Percentiles rank a stretch among this genome's conserved stretches.
Conservation (phyloP, 2,329 filamentous ascomycete genomes). For the Talaromyces sp. region DNA sequence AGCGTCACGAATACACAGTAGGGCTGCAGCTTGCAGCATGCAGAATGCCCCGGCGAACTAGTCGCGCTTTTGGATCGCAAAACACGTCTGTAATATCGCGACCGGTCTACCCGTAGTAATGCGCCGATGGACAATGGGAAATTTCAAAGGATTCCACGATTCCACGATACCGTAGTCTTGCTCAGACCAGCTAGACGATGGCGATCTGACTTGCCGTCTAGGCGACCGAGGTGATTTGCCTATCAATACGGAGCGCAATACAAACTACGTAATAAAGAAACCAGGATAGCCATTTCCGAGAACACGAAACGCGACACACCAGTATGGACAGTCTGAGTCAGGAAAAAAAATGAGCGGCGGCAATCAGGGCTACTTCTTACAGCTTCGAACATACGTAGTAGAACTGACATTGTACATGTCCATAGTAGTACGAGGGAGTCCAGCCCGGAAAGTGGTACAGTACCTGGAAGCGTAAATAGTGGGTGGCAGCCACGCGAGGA, state of each 20-base stretch:
- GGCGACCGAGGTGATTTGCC: background rate
- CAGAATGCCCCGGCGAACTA: background rate
- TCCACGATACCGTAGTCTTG: background rate
- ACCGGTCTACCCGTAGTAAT: background rate
- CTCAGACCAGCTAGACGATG: background rate
- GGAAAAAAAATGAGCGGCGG: background rate
- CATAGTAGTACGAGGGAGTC: background rate
- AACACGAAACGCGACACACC: background rate
- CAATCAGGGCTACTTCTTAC: background rate
- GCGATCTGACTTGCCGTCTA: background rate
- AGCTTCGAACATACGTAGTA: too few relatives aligned
- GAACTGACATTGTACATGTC: too few relatives aligned
- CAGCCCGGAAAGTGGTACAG: background rate
- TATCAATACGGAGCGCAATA: background rate
- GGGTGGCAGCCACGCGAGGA: conserved; percentile 7
- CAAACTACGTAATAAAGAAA: background rate
- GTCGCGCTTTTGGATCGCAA: background rate
- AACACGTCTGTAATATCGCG: background rate
- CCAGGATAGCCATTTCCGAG: background rate
- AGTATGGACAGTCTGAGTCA: background rate
- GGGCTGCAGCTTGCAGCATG: conserved; percentile 15
- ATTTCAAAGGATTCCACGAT: background rate
- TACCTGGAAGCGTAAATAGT: conserved; percentile 5
- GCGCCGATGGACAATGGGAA: background rate
- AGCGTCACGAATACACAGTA: background rate